Evolutionary conservation across 1,284 basidiomycete genomes (phyloP), one percentile per base, ranked within the genome.

Genomic region (Pholiota adiposa): DNA sequence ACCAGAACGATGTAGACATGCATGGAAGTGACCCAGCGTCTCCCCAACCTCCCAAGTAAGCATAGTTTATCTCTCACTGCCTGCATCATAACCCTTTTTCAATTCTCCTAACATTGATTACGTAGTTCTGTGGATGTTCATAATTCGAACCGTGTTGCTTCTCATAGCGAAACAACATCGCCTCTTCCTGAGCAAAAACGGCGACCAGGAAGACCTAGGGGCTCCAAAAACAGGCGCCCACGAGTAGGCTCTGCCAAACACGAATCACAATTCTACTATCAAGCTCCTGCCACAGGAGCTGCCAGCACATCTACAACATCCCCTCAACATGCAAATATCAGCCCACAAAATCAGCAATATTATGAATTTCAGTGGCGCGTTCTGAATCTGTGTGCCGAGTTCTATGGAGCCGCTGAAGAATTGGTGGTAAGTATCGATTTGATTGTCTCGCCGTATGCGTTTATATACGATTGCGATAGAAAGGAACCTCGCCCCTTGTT

Each of bases 361-460:
- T 89, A 90, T 69, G 89, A 92, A 69, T 92, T 92, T 27, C 56
- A 58, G 40, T 58, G 56, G 56, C 56, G 89, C 53, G 85, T 92
- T 41, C 73, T 93, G 56, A 90, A 90, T 68, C 75, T 93, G 38
- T 93, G 90, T 72, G 85, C 87, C 1, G 90, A 92, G 69, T 93
- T 93, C 70, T 93, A 92, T 74, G 88, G 86, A 34, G 90, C 90
- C 6, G 90, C 91, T 16, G 90, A 92, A 70, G 90, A 93, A 71
- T 81, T 93, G 49, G 82, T 93, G 56, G 90, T 93, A 71, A 73
- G 90, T 83, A 33, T 44, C 63, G 57, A 58, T 60, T 51, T 8
- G 12, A 50, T 46, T 48, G 46, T 38, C 9, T 18, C 8, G 27
- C 41, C 18, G 33, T 23, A n/a, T n/a, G 61, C 48, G 34, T 51